Conservation (phyloP, 2,329 filamentous ascomycete species). For the Biscogniauxia marginata region DNA sequence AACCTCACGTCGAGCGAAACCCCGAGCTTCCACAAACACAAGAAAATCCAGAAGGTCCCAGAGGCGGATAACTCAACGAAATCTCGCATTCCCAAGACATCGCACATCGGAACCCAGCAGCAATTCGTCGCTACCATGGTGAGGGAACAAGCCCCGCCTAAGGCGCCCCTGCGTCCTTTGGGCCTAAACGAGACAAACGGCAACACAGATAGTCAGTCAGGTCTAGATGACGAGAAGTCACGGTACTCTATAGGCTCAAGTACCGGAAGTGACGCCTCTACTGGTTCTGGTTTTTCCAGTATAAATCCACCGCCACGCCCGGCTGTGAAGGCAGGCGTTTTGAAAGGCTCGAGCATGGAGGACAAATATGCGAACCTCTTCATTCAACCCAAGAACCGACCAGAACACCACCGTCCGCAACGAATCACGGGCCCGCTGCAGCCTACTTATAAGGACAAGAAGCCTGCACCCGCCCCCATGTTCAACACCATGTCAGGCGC, state of each 20-base stretch:
- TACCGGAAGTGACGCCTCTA: slow-evolving; percentile 4
- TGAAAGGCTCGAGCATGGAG: slow-evolving; percentile 37
- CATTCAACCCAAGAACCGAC: slow-evolving; percentile 52
- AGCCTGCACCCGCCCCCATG: slow-evolving; percentile 44
- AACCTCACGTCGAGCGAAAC: slow-evolving; percentile 27
- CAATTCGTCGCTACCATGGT: slow-evolving; percentile 38
- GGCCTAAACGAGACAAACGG: slow-evolving; percentile 29
- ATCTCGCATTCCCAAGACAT: not conserved
- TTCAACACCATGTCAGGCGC: slow-evolving; percentile 45
- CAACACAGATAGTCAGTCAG: slow-evolving; percentile 19
- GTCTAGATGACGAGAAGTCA: slow-evolving; percentile 11
- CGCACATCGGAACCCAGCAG: not conserved
- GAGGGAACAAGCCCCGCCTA: slow-evolving; percentile 47
- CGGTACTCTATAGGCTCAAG: not conserved
- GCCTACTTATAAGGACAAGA: slow-evolving; percentile 47
- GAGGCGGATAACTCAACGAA: no score
- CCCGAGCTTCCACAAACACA: slow-evolving; percentile 18
- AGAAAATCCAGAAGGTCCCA: slow-evolving; percentile 2
- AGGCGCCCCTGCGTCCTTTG: slow-evolving; percentile 41
- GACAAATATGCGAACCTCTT: slow-evolving; percentile 55
- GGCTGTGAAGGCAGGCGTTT: slow-evolving; percentile 28
- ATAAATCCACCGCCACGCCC: slow-evolving; percentile 14
- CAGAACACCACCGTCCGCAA: slow-evolving; percentile 56
- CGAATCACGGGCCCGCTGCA: slow-evolving; percentile 47
- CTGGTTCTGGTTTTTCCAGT: slow-evolving; percentile 10